phyloP scores from a whole-genome alignment of 176 grass and related monocot genomes.

The sorghum (Sorghum bicolor) region DNA sequence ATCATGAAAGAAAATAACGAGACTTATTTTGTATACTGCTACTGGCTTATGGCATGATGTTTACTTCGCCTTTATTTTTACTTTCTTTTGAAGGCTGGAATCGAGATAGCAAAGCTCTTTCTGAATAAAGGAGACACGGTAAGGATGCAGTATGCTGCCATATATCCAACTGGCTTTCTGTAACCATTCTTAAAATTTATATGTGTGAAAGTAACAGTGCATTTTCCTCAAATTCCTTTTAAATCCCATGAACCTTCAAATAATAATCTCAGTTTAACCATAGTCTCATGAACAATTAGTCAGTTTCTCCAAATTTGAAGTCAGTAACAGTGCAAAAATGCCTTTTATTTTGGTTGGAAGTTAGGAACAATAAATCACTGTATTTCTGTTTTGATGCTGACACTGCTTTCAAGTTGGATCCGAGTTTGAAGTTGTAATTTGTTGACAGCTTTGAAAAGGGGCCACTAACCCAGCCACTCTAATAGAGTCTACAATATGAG shows the following conservation, averaged over 20 bases:
- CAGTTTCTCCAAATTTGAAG: not conserved
- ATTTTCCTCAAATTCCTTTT: not conserved
- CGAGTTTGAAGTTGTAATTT: not conserved
- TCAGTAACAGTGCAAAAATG: not conserved
- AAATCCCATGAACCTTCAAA: not conserved
- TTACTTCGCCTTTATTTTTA: constrained; percentile 19
- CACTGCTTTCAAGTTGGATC: not conserved
- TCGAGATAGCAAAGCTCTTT: constrained; percentile 94
- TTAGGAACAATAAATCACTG: not conserved
- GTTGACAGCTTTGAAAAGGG: not conserved
- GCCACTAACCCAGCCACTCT: not conserved
- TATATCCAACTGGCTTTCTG: constrained; percentile 8
- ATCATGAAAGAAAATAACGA: constrained; percentile 12
- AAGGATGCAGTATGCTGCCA: constrained; percentile 19
- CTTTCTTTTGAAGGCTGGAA: constrained; percentile 69
- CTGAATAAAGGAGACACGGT: constrained; percentile 92
- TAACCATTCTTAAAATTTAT: not conserved
- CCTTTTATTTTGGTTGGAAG: constrained; percentile 15
- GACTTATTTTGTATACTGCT: constrained; percentile 24
- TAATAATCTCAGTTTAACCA: not conserved
- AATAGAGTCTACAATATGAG: not conserved
- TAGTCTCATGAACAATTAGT: not conserved
- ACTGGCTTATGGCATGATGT: not conserved
- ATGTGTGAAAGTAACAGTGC: not conserved
- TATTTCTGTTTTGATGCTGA: constrained; percentile 10